Percentiles rank a stretch among this genome's conserved stretches.
These are phyloP conservation scores for Suaeda aralocaspica DNA, from an alignment of 148 eudicot genomes.

Conservation along the genomic window DNA sequence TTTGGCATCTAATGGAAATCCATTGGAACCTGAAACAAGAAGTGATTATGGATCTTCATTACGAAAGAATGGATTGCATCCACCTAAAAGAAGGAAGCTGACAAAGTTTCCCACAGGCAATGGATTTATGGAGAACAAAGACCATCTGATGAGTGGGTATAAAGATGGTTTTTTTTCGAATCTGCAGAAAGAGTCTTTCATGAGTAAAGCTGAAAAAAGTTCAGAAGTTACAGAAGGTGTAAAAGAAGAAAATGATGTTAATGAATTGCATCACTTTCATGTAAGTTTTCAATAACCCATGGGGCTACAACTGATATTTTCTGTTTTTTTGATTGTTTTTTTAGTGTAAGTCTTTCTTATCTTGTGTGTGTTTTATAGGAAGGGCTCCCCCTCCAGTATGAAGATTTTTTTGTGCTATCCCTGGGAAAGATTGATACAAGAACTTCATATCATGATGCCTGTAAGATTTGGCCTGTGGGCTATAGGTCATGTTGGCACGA, in stretches of 20 bases:
- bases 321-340: conserved; percentile 1
- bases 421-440: conserved; percentile 57
- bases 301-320: neutral
- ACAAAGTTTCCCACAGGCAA: conserved; percentile 23
- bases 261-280: conserved; percentile 28
- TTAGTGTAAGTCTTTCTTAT: conserved; percentile 1
- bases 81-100: conserved; percentile 32
- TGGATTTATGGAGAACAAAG: conserved; percentile 26
- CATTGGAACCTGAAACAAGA: conserved; percentile 29
- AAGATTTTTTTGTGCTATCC: conserved; percentile 64
- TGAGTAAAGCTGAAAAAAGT: conserved; percentile 19
- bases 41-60: conserved; percentile 31
- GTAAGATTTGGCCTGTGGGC: conserved; percentile 65
- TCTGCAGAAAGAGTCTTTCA: conserved; percentile 14
- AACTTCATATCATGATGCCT: conserved; percentile 43
- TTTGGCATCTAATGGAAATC: conserved; percentile 26
- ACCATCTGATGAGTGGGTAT: conserved; percentile 16
- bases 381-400: conserved; percentile 63
- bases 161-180: conserved; percentile 19
- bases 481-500: conserved; percentile 79
- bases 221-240: conserved; percentile 20
- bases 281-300: conserved; percentile 32
- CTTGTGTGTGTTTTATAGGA: conserved; percentile 38
- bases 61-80: conserved; percentile 29
- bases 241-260: conserved; percentile 29